Percentiles rank a stretch among this genome's conserved stretches.
Evolutionary conservation across 805 yeast genomes (phyloP).

Genomic region (Lachancea lanzarotensis): DNA sequence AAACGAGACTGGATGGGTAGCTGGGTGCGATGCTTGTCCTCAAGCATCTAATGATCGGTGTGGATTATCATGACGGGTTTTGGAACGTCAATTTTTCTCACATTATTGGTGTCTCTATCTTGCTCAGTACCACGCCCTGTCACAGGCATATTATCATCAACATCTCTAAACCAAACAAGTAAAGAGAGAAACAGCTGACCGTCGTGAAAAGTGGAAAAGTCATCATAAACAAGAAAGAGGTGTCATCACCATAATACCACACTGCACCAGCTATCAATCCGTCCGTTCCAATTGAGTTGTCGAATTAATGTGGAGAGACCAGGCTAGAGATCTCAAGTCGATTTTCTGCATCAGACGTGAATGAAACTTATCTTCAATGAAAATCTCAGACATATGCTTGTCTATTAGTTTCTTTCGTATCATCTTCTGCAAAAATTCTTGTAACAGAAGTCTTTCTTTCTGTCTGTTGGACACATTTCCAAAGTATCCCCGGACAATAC

Average conservation of each 20-base stretch:
- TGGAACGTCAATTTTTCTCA: background rate
- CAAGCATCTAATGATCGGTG: constrained; percentile 17
- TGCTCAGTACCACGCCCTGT: constrained; percentile 66
- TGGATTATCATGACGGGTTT: background rate
- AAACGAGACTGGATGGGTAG: constrained; percentile 4
- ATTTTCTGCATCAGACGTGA: constrained; percentile 40
- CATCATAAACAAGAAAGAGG: constrained; percentile 43
- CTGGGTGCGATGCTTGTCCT: constrained; percentile 20
- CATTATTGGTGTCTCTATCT: constrained; percentile 1
- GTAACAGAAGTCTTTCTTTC: too few relatives aligned
- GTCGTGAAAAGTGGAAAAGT: constrained; percentile 60
- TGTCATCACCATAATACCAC: background rate
- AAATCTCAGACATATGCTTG: constrained; percentile 98
- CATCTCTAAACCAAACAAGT: constrained; percentile 40
- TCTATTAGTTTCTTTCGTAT: constrained; percentile 45
- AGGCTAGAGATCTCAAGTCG: background rate
- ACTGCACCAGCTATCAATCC: constrained; percentile 6
- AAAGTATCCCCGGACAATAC: constrained; percentile 8
- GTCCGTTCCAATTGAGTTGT: background rate
- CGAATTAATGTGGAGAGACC: background rate
- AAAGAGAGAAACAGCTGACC: constrained; percentile 56
- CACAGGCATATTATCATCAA: constrained; percentile 79
- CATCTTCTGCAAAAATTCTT: constrained; percentile 74
- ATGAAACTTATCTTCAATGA: constrained; percentile 55
- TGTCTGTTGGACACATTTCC: background rate